Base-by-base conservation (phyloP, 441 rosid genomes). In the Erodium texanum region DNA sequence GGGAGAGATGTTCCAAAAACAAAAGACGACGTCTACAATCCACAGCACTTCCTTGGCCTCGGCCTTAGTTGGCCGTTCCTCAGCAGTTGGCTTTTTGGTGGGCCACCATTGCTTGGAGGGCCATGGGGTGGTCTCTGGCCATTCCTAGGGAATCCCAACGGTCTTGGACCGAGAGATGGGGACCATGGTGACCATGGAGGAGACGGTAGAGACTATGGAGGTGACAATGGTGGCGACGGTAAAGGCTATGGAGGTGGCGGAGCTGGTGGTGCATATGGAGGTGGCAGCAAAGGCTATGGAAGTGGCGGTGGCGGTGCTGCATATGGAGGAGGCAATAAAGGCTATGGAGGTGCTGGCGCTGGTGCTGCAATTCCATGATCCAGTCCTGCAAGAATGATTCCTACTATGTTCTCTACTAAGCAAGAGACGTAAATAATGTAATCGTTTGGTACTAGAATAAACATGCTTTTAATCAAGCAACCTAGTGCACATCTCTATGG, bases 351-450 rank as follows among this genome's bases (percentile, higher is more conserved):
- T 54, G 61, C 11, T 54, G 12, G 3, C 45, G 11, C 45, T 38
- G 59, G 59, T 16, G 22, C 61, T 54, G 61, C 61, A 54, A 5
- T 54, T 7, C 61, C 61, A 54, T 54, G 61, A 54, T 7, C 61
- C 10, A 9, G 16, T 54, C 11, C 61, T 45, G 16, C 16, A 45
- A 18, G 61, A 54, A 54, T 54, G 61, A 10, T 41, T 54, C 4
- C 23, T 54, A 54, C 61, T 8, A 54, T 18, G 5, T 54, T 7
- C 22, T 18, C 23, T 54, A 41, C 48, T 41, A 41, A 41, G 48
- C 48, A 12, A 41, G 48, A 41, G 48, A 41, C 38, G 38, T 41
- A 41, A 41, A 41, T 41, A 41, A 41, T 41, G 48, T 41, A 41
- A 41, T 12, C 2, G 15, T 41, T 41, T 41, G 9, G 48, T 41